These are phyloP conservation scores for Wickerhamiella allomyrinae DNA, from an alignment of 805 yeast genomes.

Conservation along the genomic window DNA sequence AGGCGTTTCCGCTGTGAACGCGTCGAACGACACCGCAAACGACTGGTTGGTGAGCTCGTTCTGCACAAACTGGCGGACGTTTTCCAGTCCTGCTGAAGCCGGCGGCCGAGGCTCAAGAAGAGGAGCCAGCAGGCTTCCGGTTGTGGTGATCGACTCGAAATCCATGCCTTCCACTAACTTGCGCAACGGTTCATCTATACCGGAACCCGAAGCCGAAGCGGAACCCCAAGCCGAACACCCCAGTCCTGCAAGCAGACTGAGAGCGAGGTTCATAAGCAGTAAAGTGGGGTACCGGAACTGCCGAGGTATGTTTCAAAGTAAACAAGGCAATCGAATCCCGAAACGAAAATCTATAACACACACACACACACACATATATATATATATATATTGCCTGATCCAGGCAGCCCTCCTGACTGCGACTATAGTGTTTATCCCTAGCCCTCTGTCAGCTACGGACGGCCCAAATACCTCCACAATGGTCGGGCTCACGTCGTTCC, in stretches of 20 bases:
- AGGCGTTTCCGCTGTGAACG: conserved; percentile 27
- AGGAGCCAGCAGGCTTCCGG: conserved; percentile 15
- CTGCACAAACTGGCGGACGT: conserved; percentile 13
- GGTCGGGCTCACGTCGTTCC: conserved; percentile 13
- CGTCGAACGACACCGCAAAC: conserved; percentile 21
- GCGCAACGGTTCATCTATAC: background rate
- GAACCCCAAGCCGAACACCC: no score
- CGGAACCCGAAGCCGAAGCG: no score
- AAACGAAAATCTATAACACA: background rate
- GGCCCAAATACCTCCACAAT: background rate
- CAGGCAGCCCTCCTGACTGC: background rate
- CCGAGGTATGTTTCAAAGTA: background rate
- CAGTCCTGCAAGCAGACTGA: no score
- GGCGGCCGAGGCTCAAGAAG: conserved; percentile 17
- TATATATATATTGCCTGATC: background rate
- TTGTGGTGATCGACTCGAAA: background rate
- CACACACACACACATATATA: background rate
- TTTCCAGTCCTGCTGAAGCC: conserved; percentile 11
- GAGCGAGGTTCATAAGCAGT: background rate
- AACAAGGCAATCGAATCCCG: background rate
- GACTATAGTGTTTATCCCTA: background rate
- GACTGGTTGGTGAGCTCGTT: conserved; percentile 23
- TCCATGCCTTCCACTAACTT: background rate
- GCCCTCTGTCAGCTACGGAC: background rate
- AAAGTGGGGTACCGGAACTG: background rate